A percentile compares a stretch with the other conserved stretches of the same genome.
phyloP scores from a whole-genome alignment of 371 early-diverging fungal genomes.

The Mucor circinelloides region DNA sequence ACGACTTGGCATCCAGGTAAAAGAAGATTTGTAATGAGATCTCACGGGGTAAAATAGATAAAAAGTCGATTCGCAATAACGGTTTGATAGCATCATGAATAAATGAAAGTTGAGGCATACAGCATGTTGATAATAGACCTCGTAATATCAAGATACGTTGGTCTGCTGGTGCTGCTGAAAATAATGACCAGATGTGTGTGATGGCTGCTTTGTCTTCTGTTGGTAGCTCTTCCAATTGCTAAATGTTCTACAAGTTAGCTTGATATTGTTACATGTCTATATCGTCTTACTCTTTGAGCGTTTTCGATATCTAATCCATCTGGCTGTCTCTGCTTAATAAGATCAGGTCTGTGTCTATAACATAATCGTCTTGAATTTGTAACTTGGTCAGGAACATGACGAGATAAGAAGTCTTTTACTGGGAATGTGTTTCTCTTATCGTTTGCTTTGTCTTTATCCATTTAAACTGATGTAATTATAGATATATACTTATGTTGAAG shows the following conservation, averaged over 20 bases:
- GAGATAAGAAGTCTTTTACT: slow-evolving; percentile 40
- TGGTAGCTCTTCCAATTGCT: slow-evolving; percentile 48
- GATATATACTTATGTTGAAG: background rate
- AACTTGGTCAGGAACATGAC: slow-evolving; percentile 47
- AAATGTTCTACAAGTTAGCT: background rate
- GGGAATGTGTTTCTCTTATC: background rate
- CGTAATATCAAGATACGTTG: slow-evolving; percentile 61
- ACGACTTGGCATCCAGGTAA: slow-evolving; percentile 84
- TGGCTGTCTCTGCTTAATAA: slow-evolving; percentile 28
- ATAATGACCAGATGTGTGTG: slow-evolving; percentile 57
- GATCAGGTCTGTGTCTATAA: slow-evolving; percentile 43
- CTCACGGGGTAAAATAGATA: slow-evolving; percentile 74
- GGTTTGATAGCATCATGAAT: slow-evolving; percentile 65
- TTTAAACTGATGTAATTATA: background rate
- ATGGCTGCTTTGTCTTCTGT: slow-evolving; percentile 48
- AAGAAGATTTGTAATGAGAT: slow-evolving; percentile 77
- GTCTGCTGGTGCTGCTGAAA: slow-evolving; percentile 55
- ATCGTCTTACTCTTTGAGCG: slow-evolving; percentile 28
- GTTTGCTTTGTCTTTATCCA: background rate
- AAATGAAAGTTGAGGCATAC: slow-evolving; percentile 78
- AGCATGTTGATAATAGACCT: slow-evolving; percentile 70
- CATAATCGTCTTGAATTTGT: slow-evolving; percentile 35
- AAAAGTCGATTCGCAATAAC: slow-evolving; percentile 77
- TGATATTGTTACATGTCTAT: background rate
- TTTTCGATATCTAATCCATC: slow-evolving; percentile 29